phyloP scores from a whole-genome alignment of 768 basidiomycete genomes.

The Calocera cornea region DNA sequence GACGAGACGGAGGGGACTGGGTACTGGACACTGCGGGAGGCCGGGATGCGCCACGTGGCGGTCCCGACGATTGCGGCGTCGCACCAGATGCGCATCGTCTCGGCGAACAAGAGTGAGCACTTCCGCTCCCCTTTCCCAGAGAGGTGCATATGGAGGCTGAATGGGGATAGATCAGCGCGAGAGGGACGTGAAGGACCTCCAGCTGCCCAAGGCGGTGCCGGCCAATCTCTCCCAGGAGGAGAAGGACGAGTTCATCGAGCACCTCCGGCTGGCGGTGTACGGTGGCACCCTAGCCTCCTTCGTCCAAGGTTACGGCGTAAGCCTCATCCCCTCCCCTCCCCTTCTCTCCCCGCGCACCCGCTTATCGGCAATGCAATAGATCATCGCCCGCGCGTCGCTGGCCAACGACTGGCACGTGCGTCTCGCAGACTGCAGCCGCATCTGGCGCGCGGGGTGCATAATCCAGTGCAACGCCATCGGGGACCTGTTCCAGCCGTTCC shows the following conservation, averaged over 20 bases:
- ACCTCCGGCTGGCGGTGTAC: conserved; percentile 20
- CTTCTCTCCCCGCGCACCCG: too few species aligned
- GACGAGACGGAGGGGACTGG: conserved; percentile 20
- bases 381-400: conserved; percentile 21
- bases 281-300: conserved; percentile 22
- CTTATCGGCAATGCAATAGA: conserved; percentile 9
- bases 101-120: conserved; percentile 17
- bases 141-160: too few species aligned
- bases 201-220: conserved; percentile 18
- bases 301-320: conserved; percentile 23
- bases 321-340: conserved; percentile 2
- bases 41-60: conserved; percentile 22
- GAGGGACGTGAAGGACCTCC: conserved; percentile 18
- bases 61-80: conserved; percentile 24
- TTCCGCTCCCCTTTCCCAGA: too few species aligned
- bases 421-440: conserved; percentile 18
- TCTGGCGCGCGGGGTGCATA: conserved; percentile 26
- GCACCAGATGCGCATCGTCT: conserved; percentile 24
- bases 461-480: conserved; percentile 19
- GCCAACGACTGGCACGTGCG: conserved; percentile 21
- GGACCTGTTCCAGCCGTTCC: conserved; percentile 19
- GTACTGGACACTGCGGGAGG: conserved; percentile 22
- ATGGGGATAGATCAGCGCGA: conserved; percentile 13
- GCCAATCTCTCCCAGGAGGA: conserved; percentile 8
- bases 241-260: conserved; percentile 17